A percentile compares a stretch with the other conserved stretches of the same genome.
Conservation (phyloP, 2,329 filamentous ascomycete species). For the Neurospora sp. region DNA sequence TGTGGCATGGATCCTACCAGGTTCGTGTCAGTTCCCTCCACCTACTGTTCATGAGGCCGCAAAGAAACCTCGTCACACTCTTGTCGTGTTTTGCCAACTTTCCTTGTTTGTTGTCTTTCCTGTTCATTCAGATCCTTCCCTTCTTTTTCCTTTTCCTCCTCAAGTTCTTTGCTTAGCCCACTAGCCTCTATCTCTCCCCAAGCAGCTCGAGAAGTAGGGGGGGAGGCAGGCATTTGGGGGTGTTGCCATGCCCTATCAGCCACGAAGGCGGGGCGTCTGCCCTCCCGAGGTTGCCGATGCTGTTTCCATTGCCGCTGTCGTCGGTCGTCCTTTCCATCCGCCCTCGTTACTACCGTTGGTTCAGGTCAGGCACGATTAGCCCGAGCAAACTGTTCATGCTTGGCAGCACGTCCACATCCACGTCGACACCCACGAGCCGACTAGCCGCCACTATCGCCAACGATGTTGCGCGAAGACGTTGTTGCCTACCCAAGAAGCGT, state of each 20-base stretch:
- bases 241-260: not conserved
- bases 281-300: not conserved
- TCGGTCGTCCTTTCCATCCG: too few species aligned
- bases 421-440: not conserved
- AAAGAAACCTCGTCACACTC: not conserved
- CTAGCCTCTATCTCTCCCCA: rapidly evolving
- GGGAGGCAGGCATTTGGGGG: not conserved
- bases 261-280: not conserved
- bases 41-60: too few species aligned
- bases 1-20: not conserved
- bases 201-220: not conserved
- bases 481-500: not conserved
- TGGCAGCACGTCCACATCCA: not conserved
- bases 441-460: not conserved
- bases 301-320: not conserved
- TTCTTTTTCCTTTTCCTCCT: not conserved
- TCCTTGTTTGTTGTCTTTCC: not conserved
- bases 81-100: not conserved
- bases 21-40: not conserved
- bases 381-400: not conserved
- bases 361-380: not conserved
- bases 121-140: not conserved
- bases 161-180: not conserved
- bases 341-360: too few species aligned
- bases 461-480: not conserved